Evolutionary conservation across 805 yeast genomes (phyloP).

Genomic region (Hanseniaspora guilliermondii): DNA sequence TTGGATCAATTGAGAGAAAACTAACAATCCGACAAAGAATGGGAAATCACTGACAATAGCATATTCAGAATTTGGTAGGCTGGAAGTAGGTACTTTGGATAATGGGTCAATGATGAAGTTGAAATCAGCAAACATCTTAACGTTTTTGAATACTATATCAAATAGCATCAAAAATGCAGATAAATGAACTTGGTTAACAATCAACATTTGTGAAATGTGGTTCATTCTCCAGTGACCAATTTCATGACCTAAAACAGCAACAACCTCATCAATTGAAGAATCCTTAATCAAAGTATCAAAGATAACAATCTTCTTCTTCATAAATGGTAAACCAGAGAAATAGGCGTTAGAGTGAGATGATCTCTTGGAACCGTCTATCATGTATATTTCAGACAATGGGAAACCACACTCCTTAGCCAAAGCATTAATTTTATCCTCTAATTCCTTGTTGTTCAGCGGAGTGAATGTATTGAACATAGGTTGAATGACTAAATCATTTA

Average conservation of each 20-base stretch:
- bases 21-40: constrained; percentile 62
- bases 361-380: constrained; percentile 93
- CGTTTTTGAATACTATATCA: constrained; percentile 67
- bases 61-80: constrained; percentile 8
- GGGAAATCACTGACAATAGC: constrained; percentile 43
- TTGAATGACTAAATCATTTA: constrained; percentile 74
- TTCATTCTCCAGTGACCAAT: constrained; percentile 94
- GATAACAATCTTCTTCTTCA: constrained; percentile 77
- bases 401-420: constrained; percentile 65
- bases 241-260: constrained; percentile 96
- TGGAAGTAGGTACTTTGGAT: constrained; percentile 10
- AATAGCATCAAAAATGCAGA: constrained; percentile 59
- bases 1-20: constrained; percentile 64
- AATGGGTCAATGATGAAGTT: constrained; percentile 41
- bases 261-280: constrained; percentile 63
- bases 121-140: constrained; percentile 62
- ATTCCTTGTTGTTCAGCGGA: constrained; percentile 81
- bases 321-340: constrained; percentile 93
- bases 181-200: constrained; percentile 51
- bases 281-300: constrained; percentile 82
- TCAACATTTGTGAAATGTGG: constrained; percentile 69
- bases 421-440: constrained; percentile 66
- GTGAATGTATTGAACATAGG: constrained; percentile 87
- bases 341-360: constrained; percentile 95
- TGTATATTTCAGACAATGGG: constrained; percentile 77